phyloP scores from a whole-genome alignment of 352 stramenopile genomes.

The Albugo candida region DNA sequence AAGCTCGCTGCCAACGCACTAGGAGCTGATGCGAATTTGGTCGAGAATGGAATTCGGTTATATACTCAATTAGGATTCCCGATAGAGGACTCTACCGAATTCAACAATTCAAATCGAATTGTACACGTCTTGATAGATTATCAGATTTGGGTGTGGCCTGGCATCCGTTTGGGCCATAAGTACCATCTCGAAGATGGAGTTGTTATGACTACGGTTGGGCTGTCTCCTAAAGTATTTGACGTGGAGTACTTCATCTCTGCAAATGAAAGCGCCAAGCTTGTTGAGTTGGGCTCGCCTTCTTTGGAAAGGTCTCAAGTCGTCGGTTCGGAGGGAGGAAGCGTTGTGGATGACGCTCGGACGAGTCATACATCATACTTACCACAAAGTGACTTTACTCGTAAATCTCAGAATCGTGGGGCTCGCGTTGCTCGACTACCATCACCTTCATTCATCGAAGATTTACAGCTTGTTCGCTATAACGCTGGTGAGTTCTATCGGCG shows the following conservation, averaged over 20 bases:
- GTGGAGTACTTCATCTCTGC: constrained; percentile 45
- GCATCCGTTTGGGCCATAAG: constrained; percentile 52
- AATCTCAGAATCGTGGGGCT: constrained; percentile 45
- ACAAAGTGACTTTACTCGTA: constrained; percentile 40
- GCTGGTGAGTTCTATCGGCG: constrained; percentile 69
- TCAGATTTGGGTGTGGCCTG: constrained; percentile 62
- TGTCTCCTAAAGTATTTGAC: constrained; percentile 53
- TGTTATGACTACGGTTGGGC: constrained; percentile 41
- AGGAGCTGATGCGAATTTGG: constrained; percentile 39
- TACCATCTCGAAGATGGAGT: constrained; percentile 55
- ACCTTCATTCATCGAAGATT: constrained; percentile 34
- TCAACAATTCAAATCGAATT: constrained; percentile 28
- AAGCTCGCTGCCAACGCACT: constrained; percentile 29
- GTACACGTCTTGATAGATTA: constrained; percentile 68
- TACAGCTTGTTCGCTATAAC: constrained; percentile 62
- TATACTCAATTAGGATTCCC: constrained; percentile 49
- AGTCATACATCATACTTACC: constrained; percentile 66
- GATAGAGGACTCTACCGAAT: constrained; percentile 23
- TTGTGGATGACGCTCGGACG: constrained; percentile 42
- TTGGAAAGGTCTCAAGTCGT: constrained; percentile 56
- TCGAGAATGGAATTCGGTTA: constrained; percentile 47
- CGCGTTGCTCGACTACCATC: constrained; percentile 43
- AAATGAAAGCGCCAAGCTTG: constrained; percentile 31
- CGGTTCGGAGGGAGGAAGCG: constrained; percentile 33
- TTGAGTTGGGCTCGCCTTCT: constrained; percentile 22